These are phyloP conservation scores for Mesotaenium endlicherianum DNA, from an alignment of 139 green algal species.

Conservation along the genomic window DNA sequence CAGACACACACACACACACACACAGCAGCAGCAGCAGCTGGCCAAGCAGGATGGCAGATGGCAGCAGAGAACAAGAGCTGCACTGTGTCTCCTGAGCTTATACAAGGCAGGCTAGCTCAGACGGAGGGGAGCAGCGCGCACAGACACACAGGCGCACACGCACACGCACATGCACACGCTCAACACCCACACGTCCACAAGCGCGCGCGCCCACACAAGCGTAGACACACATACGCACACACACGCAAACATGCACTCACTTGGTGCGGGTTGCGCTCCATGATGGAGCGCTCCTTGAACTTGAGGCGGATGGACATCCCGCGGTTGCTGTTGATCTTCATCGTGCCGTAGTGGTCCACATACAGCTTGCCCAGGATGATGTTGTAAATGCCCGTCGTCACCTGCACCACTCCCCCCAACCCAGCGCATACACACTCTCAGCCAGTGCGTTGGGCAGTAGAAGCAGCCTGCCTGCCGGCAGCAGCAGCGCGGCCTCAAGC, in stretches of 20 bases:
- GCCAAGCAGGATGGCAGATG: no score
- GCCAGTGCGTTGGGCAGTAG: no score
- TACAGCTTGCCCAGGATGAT: slow-evolving; percentile 88
- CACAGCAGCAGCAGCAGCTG: no score
- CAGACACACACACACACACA: no score
- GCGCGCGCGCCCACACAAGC: neutral
- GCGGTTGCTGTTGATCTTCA: slow-evolving; percentile 60
- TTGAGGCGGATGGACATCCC: slow-evolving; percentile 54
- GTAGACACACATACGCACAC: neutral
- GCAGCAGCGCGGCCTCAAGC: no score
- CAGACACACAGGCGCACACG: neutral
- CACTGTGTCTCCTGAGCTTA: no score
- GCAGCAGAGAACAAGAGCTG: no score
- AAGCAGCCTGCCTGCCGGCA: no score
- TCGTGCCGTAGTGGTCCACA: slow-evolving; percentile 81
- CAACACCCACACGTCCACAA: neutral
- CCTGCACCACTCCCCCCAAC: slow-evolving; percentile 49
- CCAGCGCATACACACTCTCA: no score
- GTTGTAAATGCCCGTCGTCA: slow-evolving; percentile 81
- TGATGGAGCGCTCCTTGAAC: slow-evolving; percentile 70
- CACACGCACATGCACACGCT: neutral
- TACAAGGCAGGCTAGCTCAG: no score
- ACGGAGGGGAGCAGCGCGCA: no score
- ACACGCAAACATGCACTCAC: slow-evolving; percentile 39
- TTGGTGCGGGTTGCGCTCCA: slow-evolving; percentile 64